These are phyloP conservation scores for Zasmidium cellare DNA, from an alignment of 2,329 filamentous ascomycete species.

Conservation along the genomic window DNA sequence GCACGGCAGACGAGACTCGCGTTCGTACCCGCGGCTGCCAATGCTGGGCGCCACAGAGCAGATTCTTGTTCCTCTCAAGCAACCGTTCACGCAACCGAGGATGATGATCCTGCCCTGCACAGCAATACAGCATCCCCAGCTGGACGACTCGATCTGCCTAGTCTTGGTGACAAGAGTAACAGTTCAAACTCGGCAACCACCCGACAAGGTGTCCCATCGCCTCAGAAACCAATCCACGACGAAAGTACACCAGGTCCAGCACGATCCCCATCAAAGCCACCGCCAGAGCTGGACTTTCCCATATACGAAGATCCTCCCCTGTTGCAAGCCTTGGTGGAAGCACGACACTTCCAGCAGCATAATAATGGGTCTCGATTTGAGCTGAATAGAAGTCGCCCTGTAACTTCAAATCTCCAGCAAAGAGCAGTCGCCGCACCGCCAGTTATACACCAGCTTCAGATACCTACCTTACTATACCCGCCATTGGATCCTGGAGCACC, in stretches of 20 bases:
- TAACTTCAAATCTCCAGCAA: not conserved
- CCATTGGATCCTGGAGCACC: conserved; percentile 30
- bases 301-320: not conserved
- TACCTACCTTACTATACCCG: conserved; percentile 6
- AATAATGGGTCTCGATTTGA: not conserved
- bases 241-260: not conserved
- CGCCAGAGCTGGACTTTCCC: not conserved
- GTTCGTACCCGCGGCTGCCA: conserved; percentile 22
- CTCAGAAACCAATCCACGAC: not conserved
- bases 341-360: not conserved
- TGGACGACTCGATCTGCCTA: not conserved
- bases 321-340: not conserved
- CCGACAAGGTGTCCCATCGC: not conserved
- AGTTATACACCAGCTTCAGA: not conserved
- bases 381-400: not conserved
- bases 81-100: conserved; percentile 9
- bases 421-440: not conserved
- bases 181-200: not conserved
- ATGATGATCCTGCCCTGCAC: not conserved
- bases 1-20: conserved; percentile 12
- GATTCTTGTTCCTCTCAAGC: conserved; percentile 22
- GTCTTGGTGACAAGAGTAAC: not conserved
- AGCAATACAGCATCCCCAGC: not conserved
- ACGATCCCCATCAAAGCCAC: not conserved
- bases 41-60: conserved; percentile 18